Conservation (phyloP, 139 green algal species). For the Chlorella sp. region DNA sequence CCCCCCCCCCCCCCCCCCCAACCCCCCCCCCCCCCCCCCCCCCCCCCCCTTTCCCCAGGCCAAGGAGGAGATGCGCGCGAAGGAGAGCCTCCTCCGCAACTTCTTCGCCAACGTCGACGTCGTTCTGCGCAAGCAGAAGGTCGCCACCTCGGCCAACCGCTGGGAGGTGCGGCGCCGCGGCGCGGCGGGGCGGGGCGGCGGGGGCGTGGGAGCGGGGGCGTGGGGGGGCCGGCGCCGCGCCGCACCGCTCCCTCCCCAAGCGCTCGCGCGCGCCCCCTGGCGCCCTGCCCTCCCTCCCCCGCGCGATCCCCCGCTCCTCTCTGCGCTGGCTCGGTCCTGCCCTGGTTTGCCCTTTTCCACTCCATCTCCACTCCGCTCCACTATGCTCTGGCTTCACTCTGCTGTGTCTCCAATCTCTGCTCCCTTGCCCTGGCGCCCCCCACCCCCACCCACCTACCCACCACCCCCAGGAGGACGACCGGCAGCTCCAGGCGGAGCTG, state of each 20-base stretch:
- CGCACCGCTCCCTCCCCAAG: no score
- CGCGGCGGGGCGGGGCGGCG: no score
- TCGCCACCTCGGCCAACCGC: slow-evolving; percentile 12
- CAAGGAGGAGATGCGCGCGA: slow-evolving; percentile 71
- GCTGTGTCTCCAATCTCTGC: no score
- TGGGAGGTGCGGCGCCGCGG: slow-evolving; percentile 49
- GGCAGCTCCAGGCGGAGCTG: slow-evolving; percentile 47
- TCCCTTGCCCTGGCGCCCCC: no score
- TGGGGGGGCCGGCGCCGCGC: no score
- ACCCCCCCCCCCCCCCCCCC: background rate
- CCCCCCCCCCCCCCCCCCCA: background rate
- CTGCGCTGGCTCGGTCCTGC: no score
- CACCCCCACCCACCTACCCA: no score
- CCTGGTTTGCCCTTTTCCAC: no score
- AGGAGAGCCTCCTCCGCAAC: slow-evolving; percentile 82
- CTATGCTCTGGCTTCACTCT: background rate
- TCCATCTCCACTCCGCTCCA: background rate
- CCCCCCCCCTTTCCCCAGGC: background rate
- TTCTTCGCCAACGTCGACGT: slow-evolving; percentile 95
- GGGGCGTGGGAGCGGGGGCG: no score
- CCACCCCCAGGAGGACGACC: slow-evolving; percentile 67
- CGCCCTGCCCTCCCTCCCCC: no score
- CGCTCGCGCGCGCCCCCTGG: no score
- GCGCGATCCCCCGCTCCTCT: no score
- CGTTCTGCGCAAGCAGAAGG: slow-evolving; percentile 54